Evolutionary conservation across 1,284 basidiomycete species (phyloP).

Genomic region (Clitocybe nebularis): DNA sequence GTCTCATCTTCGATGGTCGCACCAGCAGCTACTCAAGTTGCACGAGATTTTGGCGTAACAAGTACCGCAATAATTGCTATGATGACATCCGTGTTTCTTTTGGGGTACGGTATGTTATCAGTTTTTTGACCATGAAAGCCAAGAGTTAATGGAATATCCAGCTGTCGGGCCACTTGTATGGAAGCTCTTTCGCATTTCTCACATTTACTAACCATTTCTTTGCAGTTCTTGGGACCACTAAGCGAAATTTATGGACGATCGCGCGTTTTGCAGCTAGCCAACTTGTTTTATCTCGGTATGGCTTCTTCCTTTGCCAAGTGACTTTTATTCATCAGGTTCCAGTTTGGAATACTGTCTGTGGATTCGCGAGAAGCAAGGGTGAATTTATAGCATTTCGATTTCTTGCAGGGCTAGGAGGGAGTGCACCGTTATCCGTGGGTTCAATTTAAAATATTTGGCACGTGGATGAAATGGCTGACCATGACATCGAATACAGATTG

Average conservation of each 20-base stretch:
- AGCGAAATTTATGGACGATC: constrained; percentile 45
- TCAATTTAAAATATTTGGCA: neutral
- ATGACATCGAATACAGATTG: constrained; percentile 50
- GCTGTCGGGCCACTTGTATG: constrained; percentile 39
- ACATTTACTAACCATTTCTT: neutral
- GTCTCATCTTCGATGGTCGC: constrained; percentile 73
- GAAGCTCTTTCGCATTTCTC: constrained; percentile 28
- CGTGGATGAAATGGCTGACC: neutral
- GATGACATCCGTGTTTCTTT: constrained; percentile 63
- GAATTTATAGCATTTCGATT: constrained; percentile 66
- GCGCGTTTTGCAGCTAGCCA: constrained; percentile 52
- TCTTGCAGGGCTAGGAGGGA: constrained; percentile 61
- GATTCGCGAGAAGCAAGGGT: constrained; percentile 54
- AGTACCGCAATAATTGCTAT: constrained; percentile 50
- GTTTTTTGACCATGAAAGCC: constrained; percentile 13
- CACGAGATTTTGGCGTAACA: constrained; percentile 53
- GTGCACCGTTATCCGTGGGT: constrained; percentile 56
- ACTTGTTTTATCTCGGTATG: constrained; percentile 59
- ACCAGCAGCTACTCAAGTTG: constrained; percentile 54
- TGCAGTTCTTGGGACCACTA: constrained; percentile 40
- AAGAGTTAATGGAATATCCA: constrained; percentile 12
- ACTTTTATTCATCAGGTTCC: neutral
- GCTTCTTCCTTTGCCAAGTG: neutral
- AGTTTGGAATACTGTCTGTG: constrained; percentile 68
- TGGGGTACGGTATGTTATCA: constrained; percentile 51